phyloP scores from a whole-genome alignment of 1,284 basidiomycete species.

The Lentinula novae-zelandiae region DNA sequence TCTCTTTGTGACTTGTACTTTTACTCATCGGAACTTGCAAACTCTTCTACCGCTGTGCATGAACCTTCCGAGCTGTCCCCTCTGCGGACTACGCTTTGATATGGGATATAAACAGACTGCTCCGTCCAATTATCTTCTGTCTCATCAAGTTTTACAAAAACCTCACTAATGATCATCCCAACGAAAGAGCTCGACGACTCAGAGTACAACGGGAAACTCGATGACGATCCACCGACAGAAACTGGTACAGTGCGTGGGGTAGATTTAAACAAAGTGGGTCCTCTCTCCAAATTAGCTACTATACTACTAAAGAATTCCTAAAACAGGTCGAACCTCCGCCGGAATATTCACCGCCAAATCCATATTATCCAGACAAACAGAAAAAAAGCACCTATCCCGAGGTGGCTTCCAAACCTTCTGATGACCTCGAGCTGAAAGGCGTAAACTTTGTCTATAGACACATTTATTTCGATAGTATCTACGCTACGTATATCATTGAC shows the following conservation, averaged over 20 bases:
- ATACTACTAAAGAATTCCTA: not conserved
- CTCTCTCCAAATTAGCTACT: not conserved
- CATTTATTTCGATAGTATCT: slow-evolving; percentile 1
- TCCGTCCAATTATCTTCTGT: not conserved
- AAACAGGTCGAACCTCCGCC: not conserved
- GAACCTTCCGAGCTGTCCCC: too few relatives aligned
- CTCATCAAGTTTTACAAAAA: not conserved
- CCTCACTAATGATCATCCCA: not conserved
- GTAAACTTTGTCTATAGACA: not conserved
- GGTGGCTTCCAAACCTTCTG: not conserved
- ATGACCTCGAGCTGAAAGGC: not conserved
- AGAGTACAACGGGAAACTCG: not conserved
- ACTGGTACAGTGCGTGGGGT: not conserved
- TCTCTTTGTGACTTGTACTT: too few relatives aligned
- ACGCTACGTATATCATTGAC: not conserved
- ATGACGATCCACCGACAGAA: not conserved
- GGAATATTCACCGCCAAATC: not conserved
- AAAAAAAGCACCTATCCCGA: not conserved
- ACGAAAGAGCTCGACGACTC: not conserved
- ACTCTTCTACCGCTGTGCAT: not conserved
- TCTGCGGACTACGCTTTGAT: not conserved
- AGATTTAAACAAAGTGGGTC: not conserved
- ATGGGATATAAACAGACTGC: not conserved
- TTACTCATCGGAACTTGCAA: not conserved
- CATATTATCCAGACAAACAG: not conserved